phyloP scores from a whole-genome alignment of 768 basidiomycete genomes.

The Tylopilus felleus region DNA sequence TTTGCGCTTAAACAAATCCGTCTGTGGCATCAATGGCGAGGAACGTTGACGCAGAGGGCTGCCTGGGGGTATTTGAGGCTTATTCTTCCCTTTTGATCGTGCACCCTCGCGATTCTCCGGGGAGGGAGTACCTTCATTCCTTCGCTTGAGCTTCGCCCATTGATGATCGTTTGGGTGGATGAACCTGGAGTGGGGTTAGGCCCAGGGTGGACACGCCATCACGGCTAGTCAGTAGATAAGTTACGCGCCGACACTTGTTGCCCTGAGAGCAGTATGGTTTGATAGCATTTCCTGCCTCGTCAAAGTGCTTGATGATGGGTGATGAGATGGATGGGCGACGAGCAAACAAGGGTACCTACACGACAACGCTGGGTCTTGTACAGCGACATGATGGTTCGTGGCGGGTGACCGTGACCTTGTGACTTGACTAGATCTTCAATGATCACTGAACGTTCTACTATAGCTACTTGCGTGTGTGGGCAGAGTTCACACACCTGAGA shows the following conservation, averaged over 20 bases:
- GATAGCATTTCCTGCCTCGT: slow-evolving; percentile 40
- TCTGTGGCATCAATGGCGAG: slow-evolving; percentile 42
- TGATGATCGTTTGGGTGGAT: slow-evolving; percentile 49
- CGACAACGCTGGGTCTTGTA: slow-evolving; percentile 50
- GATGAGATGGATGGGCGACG: slow-evolving; percentile 14
- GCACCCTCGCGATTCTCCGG: slow-evolving; percentile 21
- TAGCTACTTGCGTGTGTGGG: not conserved
- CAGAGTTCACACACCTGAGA: not conserved
- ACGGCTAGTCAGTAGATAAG: slow-evolving; percentile 4
- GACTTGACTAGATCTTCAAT: not conserved
- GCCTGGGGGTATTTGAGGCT: slow-evolving; percentile 13
- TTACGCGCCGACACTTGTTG: slow-evolving; percentile 45
- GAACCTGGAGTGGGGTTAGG: slow-evolving; percentile 34
- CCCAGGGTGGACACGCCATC: slow-evolving; percentile 4
- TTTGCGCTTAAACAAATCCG: slow-evolving; percentile 40
- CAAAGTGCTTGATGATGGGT: slow-evolving; percentile 42
- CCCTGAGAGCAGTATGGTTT: slow-evolving; percentile 47
- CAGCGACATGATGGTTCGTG: slow-evolving; percentile 25
- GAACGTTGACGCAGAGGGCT: slow-evolving; percentile 26
- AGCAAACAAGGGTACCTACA: slow-evolving; percentile 30
- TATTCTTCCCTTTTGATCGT: slow-evolving; percentile 26
- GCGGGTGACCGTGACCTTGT: slow-evolving; percentile 22
- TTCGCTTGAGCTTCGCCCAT: slow-evolving; percentile 32
- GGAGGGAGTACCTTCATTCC: slow-evolving; percentile 14
- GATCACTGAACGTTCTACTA: no score